These are phyloP conservation scores for Crucihimalaya himalaica DNA, from an alignment of 345 rosid species.

Conservation along the genomic window DNA sequence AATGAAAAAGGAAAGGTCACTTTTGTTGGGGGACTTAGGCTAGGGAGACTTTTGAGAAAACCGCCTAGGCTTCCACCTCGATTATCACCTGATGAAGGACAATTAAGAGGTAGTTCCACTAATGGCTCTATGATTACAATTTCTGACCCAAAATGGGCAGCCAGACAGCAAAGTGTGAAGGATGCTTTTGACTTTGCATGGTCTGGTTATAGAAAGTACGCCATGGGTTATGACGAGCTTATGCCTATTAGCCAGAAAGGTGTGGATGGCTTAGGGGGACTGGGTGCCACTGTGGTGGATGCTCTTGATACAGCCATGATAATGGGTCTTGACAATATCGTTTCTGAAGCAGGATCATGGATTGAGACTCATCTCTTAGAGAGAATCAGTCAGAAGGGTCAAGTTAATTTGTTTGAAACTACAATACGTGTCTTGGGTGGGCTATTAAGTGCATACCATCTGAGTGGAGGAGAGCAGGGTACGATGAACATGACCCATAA, in stretches of 20 bases:
- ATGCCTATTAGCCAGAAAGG: conserved; percentile 80
- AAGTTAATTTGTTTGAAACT: conserved; percentile 98
- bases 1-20: conserved; percentile 41
- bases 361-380: conserved; percentile 73
- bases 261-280: conserved; percentile 87
- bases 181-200: conserved; percentile 90
- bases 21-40: conserved; percentile 45
- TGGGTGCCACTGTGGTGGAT: conserved; percentile 97
- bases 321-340: conserved; percentile 80
- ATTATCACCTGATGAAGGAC: conserved; percentile 73
- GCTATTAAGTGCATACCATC: conserved; percentile 94
- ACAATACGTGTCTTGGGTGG: conserved; percentile 97
- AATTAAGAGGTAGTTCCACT: conserved; percentile 21
- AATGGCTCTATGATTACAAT: conserved; percentile 29
- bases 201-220: conserved; percentile 87
- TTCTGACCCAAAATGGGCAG: conserved; percentile 59
- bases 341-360: conserved; percentile 90
- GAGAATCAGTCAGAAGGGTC: conserved; percentile 82
- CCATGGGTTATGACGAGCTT: conserved; percentile 94
- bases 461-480: conserved; percentile 78
- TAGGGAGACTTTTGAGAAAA: conserved; percentile 66
- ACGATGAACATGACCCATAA: conserved; percentile 41
- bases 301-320: conserved; percentile 99
- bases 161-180: conserved; percentile 70
- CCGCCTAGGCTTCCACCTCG: conserved; percentile 94